Percentiles rank a stretch among this genome's conserved stretches.
Evolutionary conservation across 768 basidiomycete genomes (phyloP).

Genomic region (Leccinum olivaceopallidum): DNA sequence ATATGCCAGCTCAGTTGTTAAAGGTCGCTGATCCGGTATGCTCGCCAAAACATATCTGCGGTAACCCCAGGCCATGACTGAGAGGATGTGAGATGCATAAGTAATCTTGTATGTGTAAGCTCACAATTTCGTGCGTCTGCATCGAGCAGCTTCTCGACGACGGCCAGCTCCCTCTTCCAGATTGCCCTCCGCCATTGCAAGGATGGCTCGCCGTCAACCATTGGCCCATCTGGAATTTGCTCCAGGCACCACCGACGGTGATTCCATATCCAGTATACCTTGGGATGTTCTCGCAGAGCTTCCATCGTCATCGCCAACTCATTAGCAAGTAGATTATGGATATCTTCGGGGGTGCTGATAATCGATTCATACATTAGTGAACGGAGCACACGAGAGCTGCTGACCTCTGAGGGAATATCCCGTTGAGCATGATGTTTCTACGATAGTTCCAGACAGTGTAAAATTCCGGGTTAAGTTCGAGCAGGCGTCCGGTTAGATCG

Average conservation of each 20-base stretch:
- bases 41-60: conserved; percentile 79
- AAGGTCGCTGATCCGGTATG: conserved; percentile 59
- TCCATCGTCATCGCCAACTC: conserved; percentile 83
- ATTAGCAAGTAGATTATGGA: conserved; percentile 61
- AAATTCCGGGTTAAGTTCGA: conserved; percentile 90
- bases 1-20: conserved; percentile 74
- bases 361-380: conserved; percentile 11
- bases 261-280: conserved; percentile 99
- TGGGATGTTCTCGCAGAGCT: conserved; percentile 83
- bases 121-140: conserved; percentile 91
- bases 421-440: conserved; percentile 70
- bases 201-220: conserved; percentile 40
- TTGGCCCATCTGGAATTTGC: conserved; percentile 76
- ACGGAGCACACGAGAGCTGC: conserved; percentile 10
- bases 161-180: conserved; percentile 84
- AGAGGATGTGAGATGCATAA: conserved; percentile 6
- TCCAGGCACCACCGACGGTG: conserved; percentile 95
- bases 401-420: conserved; percentile 69
- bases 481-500: conserved; percentile 69
- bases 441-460: conserved; percentile 98
- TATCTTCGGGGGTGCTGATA: conserved; percentile 57
- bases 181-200: conserved; percentile 74
- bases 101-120: conserved; percentile 26
- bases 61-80: conserved; percentile 96
- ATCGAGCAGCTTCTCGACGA: conserved; percentile 92